Percentiles rank a stretch among this genome's conserved stretches.
phyloP scores from a whole-genome alignment of 257 asterid genomes.

The Lycium barbarum region DNA sequence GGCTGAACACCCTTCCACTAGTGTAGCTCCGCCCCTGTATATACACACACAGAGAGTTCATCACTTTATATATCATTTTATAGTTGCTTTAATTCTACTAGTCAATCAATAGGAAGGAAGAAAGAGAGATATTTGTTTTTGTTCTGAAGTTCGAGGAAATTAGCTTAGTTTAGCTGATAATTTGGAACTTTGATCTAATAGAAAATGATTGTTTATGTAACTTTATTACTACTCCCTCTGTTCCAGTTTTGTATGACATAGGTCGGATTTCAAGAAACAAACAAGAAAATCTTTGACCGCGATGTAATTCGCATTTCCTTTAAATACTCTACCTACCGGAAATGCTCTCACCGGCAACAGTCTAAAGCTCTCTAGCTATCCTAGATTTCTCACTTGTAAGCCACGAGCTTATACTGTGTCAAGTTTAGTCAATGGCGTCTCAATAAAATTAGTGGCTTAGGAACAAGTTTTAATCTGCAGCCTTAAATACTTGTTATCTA shows the following conservation, averaged over 20 bases:
- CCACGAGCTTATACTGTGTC: not conserved
- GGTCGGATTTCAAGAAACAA: too few species aligned
- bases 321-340: constrained; percentile 23
- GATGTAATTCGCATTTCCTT: too few species aligned
- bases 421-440: too few species aligned
- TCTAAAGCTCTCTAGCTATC: constrained; percentile 51
- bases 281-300: too few species aligned
- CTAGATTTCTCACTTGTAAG: constrained; percentile 63
- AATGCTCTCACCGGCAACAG: constrained; percentile 41
- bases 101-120: not conserved
- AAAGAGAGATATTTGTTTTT: not conserved
- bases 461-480: too few species aligned
- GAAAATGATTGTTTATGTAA: not conserved
- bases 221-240: not conserved
- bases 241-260: too few species aligned
- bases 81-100: constrained; percentile 4
- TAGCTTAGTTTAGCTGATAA: not conserved
- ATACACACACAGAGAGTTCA: not conserved
- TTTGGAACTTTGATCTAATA: not conserved
- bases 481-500: too few species aligned
- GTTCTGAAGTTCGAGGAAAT: not conserved
- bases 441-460: too few species aligned
- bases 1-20: too few species aligned
- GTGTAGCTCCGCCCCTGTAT: too few species aligned
- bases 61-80: not conserved